Conservation (phyloP, 441 rosid genomes). For the Arabidopsis lyrata region DNA sequence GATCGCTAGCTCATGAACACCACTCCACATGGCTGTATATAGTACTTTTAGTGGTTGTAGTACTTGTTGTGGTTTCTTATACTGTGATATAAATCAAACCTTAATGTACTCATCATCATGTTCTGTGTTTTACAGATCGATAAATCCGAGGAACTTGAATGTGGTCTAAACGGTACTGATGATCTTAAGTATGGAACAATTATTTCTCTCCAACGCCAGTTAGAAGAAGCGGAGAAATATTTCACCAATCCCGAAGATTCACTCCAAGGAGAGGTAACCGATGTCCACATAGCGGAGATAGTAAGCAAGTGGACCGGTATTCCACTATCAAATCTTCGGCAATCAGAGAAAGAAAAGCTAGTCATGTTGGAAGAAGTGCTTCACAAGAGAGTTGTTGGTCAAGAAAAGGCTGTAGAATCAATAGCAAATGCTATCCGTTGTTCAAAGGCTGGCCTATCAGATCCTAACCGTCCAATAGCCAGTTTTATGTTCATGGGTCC, state of each 20-base stretch:
- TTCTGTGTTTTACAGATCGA: background rate
- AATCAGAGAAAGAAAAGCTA: slow-evolving; percentile 38
- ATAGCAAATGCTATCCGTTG: slow-evolving; percentile 34
- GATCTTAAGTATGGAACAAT: background rate
- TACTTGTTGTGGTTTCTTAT: background rate
- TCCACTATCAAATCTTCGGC: slow-evolving; percentile 33
- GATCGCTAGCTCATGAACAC: too few species aligned
- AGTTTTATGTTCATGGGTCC: slow-evolving; percentile 80
- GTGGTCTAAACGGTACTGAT: background rate
- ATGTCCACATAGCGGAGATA: slow-evolving; percentile 44
- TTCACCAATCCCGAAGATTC: background rate
- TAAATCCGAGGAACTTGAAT: background rate
- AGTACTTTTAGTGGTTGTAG: too few species aligned
- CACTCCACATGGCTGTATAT: too few species aligned
- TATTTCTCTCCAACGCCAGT: background rate
- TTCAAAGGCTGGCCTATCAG: slow-evolving; percentile 35
- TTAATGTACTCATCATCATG: background rate
- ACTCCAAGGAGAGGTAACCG: slow-evolving; percentile 55
- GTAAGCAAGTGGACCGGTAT: slow-evolving; percentile 41
- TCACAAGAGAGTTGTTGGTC: slow-evolving; percentile 82
- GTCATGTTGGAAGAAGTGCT: slow-evolving; percentile 66
- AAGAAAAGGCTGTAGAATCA: slow-evolving; percentile 70
- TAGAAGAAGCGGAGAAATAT: slow-evolving; percentile 69
- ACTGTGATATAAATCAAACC: background rate
- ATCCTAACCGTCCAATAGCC: slow-evolving; percentile 39